Evolutionary conservation across 2,329 filamentous ascomycete species (phyloP), one percentile per base, ranked within the genome.

Genomic region (Colletotrichum siamense): DNA sequence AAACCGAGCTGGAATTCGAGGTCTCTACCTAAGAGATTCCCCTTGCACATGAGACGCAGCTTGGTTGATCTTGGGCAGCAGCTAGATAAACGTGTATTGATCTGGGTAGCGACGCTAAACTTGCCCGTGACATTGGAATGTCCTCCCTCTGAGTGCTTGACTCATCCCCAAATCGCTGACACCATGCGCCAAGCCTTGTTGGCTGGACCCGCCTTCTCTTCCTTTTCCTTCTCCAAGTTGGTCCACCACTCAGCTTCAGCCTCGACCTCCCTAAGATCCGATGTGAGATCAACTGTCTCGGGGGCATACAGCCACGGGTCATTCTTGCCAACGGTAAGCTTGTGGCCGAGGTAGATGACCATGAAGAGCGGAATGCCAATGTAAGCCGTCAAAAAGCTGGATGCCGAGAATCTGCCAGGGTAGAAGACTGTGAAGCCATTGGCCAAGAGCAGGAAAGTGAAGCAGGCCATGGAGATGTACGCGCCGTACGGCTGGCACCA

Each of bases 361-460:
- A 90, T 78, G 80, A 94, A 94, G 18, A 92, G 88, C 0, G 91
- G 91, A 65, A 94, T 90, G 9, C 92, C 92, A 22, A 93, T 88
- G 79, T 94, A 94, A 0, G 91, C 88, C 0, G 91, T 93, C n/a
- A 94, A 85, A 80, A 94, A 94, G 64, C 83, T 87, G 24, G 85
- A 86, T 0, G 87, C 87, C 12, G 86, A 88, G 88, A 90, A 94
- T 16, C 90, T 85, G 4, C 86, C 85, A 0, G 90, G 89, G 82
- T 91, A 92, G 82, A 94, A 94, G 6, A 91, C 90, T 36, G 89
- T 88, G 80, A 94, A 94, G 3, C 92, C 92, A 77, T 93, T 94
- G n/a, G 69, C 69, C 3, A 57, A 32, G 10, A 71, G 59, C 12
- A 71, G 28, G 69, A 71, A 71, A 8, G 36, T 32, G 16, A 71